phyloP scores from a whole-genome alignment of 2,329 filamentous ascomycete species.

The Orbilia blumenaviensis region DNA sequence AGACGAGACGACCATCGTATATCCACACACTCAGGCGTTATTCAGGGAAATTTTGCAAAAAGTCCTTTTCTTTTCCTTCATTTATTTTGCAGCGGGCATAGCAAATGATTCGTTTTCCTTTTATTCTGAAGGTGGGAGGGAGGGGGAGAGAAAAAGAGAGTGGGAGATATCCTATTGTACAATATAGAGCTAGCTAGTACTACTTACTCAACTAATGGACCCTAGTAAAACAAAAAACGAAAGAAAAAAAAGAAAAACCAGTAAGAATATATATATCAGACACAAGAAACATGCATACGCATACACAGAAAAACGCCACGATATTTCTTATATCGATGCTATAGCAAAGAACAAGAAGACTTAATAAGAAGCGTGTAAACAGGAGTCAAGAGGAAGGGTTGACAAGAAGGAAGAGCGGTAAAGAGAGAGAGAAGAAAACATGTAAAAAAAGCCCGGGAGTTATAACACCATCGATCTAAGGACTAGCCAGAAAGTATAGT shows the following conservation, averaged over 20 bases:
- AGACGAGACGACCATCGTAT: too few relatives aligned
- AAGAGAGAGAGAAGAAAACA: background rate
- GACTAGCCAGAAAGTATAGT: slow-evolving; percentile 10
- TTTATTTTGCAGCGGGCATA: background rate
- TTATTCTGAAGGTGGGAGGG: background rate
- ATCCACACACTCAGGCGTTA: background rate
- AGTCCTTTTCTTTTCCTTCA: too few relatives aligned
- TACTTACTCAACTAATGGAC: too few relatives aligned
- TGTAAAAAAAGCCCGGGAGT: slow-evolving; percentile 15
- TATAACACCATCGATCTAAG: slow-evolving; percentile 20
- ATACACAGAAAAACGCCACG: slow-evolving; percentile 18
- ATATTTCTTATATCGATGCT: slow-evolving; percentile 9
- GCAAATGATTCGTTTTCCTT: too few relatives aligned
- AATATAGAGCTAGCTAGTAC: slow-evolving; percentile 18
- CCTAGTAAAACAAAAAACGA: background rate
- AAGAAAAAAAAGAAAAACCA: background rate
- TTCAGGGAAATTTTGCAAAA: background rate
- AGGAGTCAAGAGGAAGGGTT: too few relatives aligned
- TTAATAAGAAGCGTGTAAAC: too few relatives aligned
- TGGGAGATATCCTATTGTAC: slow-evolving; percentile 29
- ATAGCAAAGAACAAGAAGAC: background rate
- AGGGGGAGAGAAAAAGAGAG: background rate
- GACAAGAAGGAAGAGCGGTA: too few relatives aligned
- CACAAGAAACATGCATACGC: background rate
- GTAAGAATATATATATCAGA: too few relatives aligned